These are phyloP conservation scores for Podila clonocystis DNA, from an alignment of 192 early-diverging fungal genomes.

Conservation along the genomic window DNA sequence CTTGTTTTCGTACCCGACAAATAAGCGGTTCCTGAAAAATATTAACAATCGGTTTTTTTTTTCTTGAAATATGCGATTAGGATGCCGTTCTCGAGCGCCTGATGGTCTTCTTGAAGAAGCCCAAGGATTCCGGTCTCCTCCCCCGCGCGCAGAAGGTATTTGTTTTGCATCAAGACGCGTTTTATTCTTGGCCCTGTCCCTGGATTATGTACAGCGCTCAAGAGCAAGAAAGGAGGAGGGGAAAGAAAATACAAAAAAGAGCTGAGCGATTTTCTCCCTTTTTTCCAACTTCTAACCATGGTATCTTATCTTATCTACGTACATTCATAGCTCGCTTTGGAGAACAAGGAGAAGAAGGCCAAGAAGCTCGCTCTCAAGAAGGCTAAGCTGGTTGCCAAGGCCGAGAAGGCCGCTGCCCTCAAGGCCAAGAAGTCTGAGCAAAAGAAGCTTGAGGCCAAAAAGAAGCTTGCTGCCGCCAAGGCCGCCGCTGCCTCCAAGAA, in stretches of 20 bases:
- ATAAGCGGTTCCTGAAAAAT: background rate
- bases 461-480: constrained; percentile 23
- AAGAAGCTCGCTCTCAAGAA: constrained; percentile 40
- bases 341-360: constrained; percentile 48
- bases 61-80: constrained; percentile 3
- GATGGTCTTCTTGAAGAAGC: constrained; percentile 51
- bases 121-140: constrained; percentile 39
- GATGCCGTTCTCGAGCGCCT: constrained; percentile 44
- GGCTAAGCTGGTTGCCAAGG: constrained; percentile 47
- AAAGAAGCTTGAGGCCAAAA: constrained; percentile 31
- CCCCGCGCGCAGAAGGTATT: constrained; percentile 47
- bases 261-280: background rate
- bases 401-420: constrained; percentile 22
- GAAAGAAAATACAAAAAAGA: background rate
- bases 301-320: background rate
- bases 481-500: constrained; percentile 21
- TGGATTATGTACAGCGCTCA: background rate
- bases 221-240: background rate
- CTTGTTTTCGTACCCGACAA: too few relatives aligned
- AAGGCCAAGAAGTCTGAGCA: constrained; percentile 21
- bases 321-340: constrained; percentile 24
- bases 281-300: background rate
- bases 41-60: background rate
- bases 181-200: too few relatives aligned
- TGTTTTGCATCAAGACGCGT: background rate